Percentiles rank a stretch among this genome's conserved stretches.
phyloP scores from a whole-genome alignment of 257 asterid genomes.

The Gentiana dahurica region DNA sequence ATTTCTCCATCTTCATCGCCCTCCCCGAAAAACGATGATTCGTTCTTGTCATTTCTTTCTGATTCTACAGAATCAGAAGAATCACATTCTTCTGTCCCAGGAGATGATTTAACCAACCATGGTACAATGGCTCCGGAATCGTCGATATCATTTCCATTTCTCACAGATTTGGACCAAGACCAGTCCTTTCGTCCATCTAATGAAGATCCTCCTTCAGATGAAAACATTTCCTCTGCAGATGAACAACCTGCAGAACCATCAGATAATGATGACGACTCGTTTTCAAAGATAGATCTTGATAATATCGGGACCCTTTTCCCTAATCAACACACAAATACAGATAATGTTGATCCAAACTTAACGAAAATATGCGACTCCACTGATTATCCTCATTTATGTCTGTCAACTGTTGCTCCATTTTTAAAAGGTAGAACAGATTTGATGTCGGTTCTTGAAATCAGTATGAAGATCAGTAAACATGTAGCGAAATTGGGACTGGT shows the following conservation, averaged over 20 bases:
- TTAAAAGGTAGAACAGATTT: not conserved
- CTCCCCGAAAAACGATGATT: not conserved
- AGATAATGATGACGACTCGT: too few species aligned
- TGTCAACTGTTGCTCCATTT: conserved; percentile 13
- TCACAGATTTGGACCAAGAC: not conserved
- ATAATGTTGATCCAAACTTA: not conserved
- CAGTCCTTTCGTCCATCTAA: conserved; percentile 6
- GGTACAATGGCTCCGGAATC: not conserved
- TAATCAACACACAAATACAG: not conserved
- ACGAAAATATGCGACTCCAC: conserved; percentile 22
- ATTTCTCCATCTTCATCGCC: not conserved
- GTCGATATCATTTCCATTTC: not conserved
- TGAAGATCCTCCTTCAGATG: not conserved
- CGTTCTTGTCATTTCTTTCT: not conserved
- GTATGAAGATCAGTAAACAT: conserved; percentile 8
- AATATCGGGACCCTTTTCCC: too few species aligned
- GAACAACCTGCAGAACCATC: not conserved
- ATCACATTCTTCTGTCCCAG: not conserved
- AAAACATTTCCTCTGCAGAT: not conserved
- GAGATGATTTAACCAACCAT: not conserved
- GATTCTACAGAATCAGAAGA: not conserved
- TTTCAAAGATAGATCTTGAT: not conserved
- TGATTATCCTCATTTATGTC: conserved; percentile 26
- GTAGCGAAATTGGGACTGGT: conserved; percentile 11
- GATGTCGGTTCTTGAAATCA: conserved; percentile 8